phyloP scores from a whole-genome alignment of 495 filamentous ascomycete species.

The Parachaetomium inaequale region DNA sequence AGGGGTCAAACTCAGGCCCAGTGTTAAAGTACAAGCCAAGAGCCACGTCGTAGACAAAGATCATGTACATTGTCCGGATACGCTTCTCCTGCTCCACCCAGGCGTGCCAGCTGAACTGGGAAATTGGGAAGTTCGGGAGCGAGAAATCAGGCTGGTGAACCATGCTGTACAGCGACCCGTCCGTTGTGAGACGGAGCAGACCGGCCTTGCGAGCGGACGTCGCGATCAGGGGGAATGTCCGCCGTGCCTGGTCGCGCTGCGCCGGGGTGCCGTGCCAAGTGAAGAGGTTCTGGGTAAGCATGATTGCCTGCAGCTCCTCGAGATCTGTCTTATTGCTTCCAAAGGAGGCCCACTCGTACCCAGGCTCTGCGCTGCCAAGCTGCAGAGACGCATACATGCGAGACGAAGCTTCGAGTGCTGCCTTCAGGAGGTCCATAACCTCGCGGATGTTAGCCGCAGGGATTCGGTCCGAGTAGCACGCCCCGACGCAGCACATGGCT shows the following conservation, averaged over 20 bases:
- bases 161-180: conserved; percentile 36
- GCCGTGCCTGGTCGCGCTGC: conserved; percentile 54
- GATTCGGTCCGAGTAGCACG: conserved; percentile 59
- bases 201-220: conserved; percentile 48
- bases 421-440: conserved; percentile 54
- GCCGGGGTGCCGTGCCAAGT: conserved; percentile 60
- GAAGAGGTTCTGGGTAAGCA: conserved; percentile 53
- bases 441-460: conserved; percentile 52
- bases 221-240: conserved; percentile 50
- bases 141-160: conserved; percentile 45
- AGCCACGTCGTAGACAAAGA: conserved; percentile 56
- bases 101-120: conserved; percentile 53
- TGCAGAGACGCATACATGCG: conserved; percentile 40
- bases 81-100: conserved; percentile 70
- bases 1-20: conserved; percentile 51
- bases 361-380: conserved; percentile 30
- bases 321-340: conserved; percentile 41
- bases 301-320: conserved; percentile 57
- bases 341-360: conserved; percentile 34
- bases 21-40: conserved; percentile 64
- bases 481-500: conserved; percentile 62
- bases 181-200: conserved; percentile 46
- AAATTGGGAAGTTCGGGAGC: conserved; percentile 32
- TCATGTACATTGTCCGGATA: conserved; percentile 56
- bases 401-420: conserved; percentile 49